These are phyloP conservation scores for Danielia reshetovae DNA, from an alignment of 805 yeast genomes.

Conservation along the genomic window DNA sequence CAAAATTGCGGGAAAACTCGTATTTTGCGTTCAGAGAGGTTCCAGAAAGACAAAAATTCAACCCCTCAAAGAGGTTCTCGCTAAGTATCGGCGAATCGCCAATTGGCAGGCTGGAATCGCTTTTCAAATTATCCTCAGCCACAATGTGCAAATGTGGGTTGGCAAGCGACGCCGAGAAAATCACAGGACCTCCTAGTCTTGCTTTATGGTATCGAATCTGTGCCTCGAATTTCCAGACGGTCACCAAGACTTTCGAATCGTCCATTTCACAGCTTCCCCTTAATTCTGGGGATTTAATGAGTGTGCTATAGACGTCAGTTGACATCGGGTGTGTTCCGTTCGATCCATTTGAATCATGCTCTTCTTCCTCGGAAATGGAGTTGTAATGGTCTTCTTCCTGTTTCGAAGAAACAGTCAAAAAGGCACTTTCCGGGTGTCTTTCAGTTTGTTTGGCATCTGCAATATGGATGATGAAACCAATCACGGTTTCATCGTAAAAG, in stretches of 20 bases:
- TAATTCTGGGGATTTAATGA: neutral
- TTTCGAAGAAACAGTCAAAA: conserved; percentile 2
- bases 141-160: conserved; percentile 2
- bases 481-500: conserved; percentile 30
- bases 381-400: neutral
- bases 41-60: neutral
- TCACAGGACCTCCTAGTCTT: conserved; percentile 5
- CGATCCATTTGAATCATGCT: neutral
- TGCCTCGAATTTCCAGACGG: conserved; percentile 27
- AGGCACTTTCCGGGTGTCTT: conserved; percentile 2
- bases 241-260: conserved; percentile 1
- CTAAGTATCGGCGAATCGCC: conserved; percentile 1
- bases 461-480: conserved; percentile 24
- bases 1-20: neutral
- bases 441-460: neutral
- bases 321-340: neutral
- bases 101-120: neutral
- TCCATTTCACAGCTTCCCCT: neutral
- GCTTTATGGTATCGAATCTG: conserved; percentile 13
- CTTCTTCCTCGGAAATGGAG: neutral
- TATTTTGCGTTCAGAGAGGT: neutral
- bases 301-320: neutral
- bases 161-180: conserved; percentile 3
- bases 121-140: too few species aligned
- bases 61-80: conserved; percentile 9